Base-by-base conservation (phyloP, 73 alveolate species). In the Symbiodinium natans region DNA sequence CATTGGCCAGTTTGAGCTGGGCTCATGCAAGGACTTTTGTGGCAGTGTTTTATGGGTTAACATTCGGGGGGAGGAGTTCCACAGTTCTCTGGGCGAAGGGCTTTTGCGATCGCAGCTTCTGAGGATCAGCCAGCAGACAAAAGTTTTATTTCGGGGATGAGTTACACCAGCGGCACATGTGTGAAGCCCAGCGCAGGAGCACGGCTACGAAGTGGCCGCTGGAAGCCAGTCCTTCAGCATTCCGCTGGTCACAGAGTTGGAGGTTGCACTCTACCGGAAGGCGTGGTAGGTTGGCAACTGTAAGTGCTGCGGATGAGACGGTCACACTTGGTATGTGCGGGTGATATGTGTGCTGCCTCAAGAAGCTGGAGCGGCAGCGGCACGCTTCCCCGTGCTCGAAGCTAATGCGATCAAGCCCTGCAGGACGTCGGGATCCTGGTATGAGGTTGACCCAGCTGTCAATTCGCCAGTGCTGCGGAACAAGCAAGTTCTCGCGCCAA, bases 221-320 rank as follows among this genome's bases (percentile, higher is more conserved):
- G 96, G 96, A 34, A 68, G 88, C 63, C 96, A 90, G 52, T 90
- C 96, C 75, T 90, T 90, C 75, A 90, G 75, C n/a, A 63, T 90
- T 2, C 84, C 84, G 84, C 77, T 90, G 75, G 54, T 90, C 46
- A 71, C 96, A 11, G 96, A 90, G 46, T 29, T 90, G 80, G 80
- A 90, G 87, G 48, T 90, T 10, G 87, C 96, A 17, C 96, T 90
- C 77, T 90, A 68, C 39, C 96, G 48, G 43, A 90, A 90, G 96
- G 96, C 87, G 27, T 36, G 42, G 43, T 6, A 56, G 17, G 31
- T 29, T 83, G 41, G 52, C 11, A 42, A 17, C 63, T 36, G 36
- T 29, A 52, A 52, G n/a, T 52, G 2, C 19, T 29, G 23, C 23
- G 71, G 23, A 52, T 52, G 6, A 52, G 7, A 5, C 1, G 25